These are phyloP conservation scores for Chytriomyces sp. DNA, from an alignment of 192 early-diverging fungal species.

Conservation along the genomic window DNA sequence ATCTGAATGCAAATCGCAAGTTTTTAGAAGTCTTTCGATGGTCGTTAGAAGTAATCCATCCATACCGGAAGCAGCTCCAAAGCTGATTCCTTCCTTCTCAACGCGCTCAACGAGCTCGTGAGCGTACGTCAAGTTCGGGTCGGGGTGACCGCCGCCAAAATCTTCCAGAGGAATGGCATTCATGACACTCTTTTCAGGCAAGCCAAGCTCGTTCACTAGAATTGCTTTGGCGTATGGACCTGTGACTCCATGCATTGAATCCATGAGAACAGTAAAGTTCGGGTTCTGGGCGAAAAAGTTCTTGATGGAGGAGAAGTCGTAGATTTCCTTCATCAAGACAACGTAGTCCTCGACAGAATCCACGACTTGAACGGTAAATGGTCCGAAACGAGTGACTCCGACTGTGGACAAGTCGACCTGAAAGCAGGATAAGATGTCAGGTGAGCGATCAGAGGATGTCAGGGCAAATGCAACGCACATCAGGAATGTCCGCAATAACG, in stretches of 20 bases:
- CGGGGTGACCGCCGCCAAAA: conserved; percentile 96
- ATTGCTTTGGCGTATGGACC: conserved; percentile 89
- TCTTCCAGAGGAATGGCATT: conserved; percentile 81
- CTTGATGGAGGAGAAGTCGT: conserved; percentile 88
- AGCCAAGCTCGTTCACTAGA: conserved; percentile 88
- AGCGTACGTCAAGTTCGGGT: conserved; percentile 98
- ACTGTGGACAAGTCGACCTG: conserved; percentile 76
- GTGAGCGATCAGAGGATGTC: no score
- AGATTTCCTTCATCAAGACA: conserved; percentile 82
- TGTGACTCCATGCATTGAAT: conserved; percentile 96
- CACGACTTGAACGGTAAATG: conserved; percentile 82
- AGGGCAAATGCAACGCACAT: conserved; percentile 44
- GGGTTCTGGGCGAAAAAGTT: conserved; percentile 73
- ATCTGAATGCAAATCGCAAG: conserved; percentile 53
- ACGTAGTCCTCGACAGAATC: conserved; percentile 91
- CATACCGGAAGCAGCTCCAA: conserved; percentile 86
- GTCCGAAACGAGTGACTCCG: conserved; percentile 65
- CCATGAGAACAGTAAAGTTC: conserved; percentile 86
- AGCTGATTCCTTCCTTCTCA: conserved; percentile 73
- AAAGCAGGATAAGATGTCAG: background rate
- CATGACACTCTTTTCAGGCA: conserved; percentile 78
- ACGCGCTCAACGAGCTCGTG: conserved; percentile 91
- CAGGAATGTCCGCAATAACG: conserved; percentile 61
- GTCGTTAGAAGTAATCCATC: background rate
- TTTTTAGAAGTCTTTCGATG: background rate